Base-by-base conservation (phyloP, 1,284 basidiomycete genomes). In the Ustilago shanxiensis region DNA sequence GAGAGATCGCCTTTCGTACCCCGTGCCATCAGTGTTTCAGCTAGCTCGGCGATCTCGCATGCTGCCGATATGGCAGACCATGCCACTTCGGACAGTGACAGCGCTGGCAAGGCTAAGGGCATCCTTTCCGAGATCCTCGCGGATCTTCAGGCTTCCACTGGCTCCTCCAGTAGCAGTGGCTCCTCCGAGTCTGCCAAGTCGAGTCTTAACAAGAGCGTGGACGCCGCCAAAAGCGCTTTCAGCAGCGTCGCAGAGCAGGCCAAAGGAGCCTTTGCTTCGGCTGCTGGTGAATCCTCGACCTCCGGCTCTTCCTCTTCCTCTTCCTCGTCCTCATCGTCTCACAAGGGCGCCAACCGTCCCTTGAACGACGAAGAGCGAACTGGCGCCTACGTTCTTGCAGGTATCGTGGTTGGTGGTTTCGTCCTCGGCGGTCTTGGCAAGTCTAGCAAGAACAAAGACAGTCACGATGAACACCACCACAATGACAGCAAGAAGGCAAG, bases 361-460 rank as follows among this genome's bases (percentile, higher is more conserved):
- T 82, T 92, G 63, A 88, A 89, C 70, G 80, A 79, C 18, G 88
- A 90, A 45, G 91, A 92, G 85, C 86, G 82, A 66, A 87, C 66
- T 37, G 91, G 91, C 1, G 82, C 89, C 4, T 91, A 88, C 85
- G 80, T 89, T 20, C 86, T 92, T 29, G 86, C 89, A 16, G 90
- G 89, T 52, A 86, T 91, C 29, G 67, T 91, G 9, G 88, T 86
- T 8, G 88, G 89, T 11, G 91, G 90, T 0, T 89, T 90, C 85
- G 35, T 89, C 9, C 81, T 88, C 8, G 90, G 88, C 41, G 89
- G 89, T 18, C 65, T 87, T 50, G 82, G 88, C 60, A 82, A 85
- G 57, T 71, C 75, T 13, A 41, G 63, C 64, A 71, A 68, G 65
- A 52, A 29, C 45, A 66, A 72, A 53, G 54, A 64, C 53, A 26